Evolutionary conservation across 2,329 filamentous ascomycete species (phyloP).

Genomic region (Cladobotryum protrusum): DNA sequence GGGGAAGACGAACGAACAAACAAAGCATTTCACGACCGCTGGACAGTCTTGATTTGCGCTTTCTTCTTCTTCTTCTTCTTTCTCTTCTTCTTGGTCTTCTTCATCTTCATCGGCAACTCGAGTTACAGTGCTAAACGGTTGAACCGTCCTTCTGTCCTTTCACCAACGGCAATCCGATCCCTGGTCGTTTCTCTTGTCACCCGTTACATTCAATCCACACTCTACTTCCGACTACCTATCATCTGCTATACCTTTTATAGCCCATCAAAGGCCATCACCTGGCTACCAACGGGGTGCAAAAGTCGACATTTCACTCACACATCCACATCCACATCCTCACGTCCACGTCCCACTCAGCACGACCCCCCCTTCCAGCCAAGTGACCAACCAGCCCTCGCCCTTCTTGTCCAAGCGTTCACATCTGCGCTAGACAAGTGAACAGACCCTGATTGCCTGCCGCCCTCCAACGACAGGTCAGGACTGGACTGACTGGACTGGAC

Average conservation of each 20-base stretch:
- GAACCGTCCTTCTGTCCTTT: neutral
- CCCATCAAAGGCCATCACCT: neutral
- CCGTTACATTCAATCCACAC: neutral
- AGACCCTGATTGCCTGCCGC: neutral
- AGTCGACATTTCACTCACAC: neutral
- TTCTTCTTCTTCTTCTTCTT: neutral
- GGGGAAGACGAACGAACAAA: neutral
- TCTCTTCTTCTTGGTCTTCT: too few species aligned
- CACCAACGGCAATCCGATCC: neutral
- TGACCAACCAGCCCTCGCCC: neutral
- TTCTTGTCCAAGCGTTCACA: neutral
- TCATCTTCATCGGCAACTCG: too few species aligned
- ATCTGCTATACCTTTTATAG: neutral
- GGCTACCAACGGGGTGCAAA: neutral
- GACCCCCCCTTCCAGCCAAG: neutral
- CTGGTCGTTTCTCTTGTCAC: neutral
- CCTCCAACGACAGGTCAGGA: neutral
- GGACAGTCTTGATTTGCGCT: constrained; percentile 1
- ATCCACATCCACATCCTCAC: neutral
- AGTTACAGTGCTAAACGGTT: neutral
- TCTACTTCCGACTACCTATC: neutral
- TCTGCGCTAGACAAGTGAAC: neutral
- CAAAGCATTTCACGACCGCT: neutral
- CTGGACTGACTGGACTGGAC: neutral
- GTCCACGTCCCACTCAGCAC: neutral